These are phyloP conservation scores for Coriaria nepalensis DNA, from an alignment of 306 rosid genomes.

Conservation along the genomic window DNA sequence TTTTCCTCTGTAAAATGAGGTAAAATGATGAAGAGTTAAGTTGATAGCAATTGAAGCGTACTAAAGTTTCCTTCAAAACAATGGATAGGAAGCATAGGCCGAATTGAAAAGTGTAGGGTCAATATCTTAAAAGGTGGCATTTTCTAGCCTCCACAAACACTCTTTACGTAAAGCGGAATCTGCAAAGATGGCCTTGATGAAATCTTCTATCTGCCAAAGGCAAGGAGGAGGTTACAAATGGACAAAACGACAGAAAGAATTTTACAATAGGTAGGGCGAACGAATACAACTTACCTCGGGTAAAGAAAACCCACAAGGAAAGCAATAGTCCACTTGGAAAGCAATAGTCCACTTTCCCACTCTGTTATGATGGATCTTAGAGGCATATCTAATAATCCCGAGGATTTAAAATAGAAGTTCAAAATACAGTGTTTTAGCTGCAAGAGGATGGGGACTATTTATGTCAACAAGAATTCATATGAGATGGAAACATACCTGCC, in stretches of 20 bases:
- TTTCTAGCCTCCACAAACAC: constrained; percentile 65
- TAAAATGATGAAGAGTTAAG: too few species aligned
- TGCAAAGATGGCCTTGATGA: constrained; percentile 72
- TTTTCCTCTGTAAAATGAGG: too few species aligned
- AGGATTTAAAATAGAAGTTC: constrained; percentile 7
- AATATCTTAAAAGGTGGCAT: constrained; percentile 23
- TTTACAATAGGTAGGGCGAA: constrained; percentile 1
- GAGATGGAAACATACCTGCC: constrained; percentile 48
- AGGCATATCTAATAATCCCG: constrained; percentile 88
- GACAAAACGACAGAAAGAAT: not conserved
- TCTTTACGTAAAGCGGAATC: constrained; percentile 74
- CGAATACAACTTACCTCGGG: constrained; percentile 47
- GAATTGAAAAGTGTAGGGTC: too few species aligned
- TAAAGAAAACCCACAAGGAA: constrained; percentile 41
- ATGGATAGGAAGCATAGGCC: not conserved
- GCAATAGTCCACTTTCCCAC: constrained; percentile 70
- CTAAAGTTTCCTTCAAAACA: too few species aligned
- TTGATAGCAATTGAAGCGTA: too few species aligned
- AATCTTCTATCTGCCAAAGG: constrained; percentile 46
- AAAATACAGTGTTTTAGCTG: constrained; percentile 7
- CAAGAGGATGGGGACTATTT: constrained; percentile 4
- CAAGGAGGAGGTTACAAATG: not conserved
- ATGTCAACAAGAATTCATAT: constrained; percentile 6
- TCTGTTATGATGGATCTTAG: constrained; percentile 60
- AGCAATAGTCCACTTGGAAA: constrained; percentile 43